Evolutionary conservation across 768 basidiomycete species (phyloP), one percentile per base, ranked within the genome.

Genomic region (Plicaturopsis crispa): DNA sequence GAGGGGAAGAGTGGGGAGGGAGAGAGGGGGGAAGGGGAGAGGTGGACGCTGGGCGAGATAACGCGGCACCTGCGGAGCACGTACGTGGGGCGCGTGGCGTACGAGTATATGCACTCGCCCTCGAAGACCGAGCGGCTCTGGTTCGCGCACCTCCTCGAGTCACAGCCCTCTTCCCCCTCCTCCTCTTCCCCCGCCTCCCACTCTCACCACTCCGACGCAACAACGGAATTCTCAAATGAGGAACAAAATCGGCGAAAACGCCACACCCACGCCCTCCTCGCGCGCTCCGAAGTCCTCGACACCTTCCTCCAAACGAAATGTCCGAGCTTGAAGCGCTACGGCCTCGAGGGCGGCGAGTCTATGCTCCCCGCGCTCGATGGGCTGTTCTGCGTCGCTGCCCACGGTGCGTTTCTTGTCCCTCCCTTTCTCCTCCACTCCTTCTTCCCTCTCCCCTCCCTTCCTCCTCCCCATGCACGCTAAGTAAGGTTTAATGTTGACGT

Each of bases 61-160:
- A 72, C 70, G 3, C 53, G 66, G 12, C 83, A 86, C 55, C 65
- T 96, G 10, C 73, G 80, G 39, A 59, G 65, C 1, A 71, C 85
- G 1, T 96, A 96, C 52, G 84, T 88, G 20, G 85, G 83, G 2
- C 75, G 76, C 17, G 88, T 96, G 47, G 90, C 85, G 1, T 88
- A 92, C 51, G 92, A 96, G 71, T 91, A 81, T 42, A 88, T 89
- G 85, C 87, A 92, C 56, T 83, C 85, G 10, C 81, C 84, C 0
- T 80, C 75, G 42, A 89, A 88, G 63, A 84, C 80, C 0, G 89
- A 91, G 59, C 72, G 87, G 0, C 67, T 86, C 4, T 94, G 89
- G 89, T 92, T 92, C 62, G 84, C 88, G 1, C 81, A 84, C 50
- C 65, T 87, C 12, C 68, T 96, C 6, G 92, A 96, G 60, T 79